Evolutionary conservation across 768 basidiomycete genomes (phyloP), one percentile per base, ranked within the genome.

Genomic region (Leccinum variicolor): DNA sequence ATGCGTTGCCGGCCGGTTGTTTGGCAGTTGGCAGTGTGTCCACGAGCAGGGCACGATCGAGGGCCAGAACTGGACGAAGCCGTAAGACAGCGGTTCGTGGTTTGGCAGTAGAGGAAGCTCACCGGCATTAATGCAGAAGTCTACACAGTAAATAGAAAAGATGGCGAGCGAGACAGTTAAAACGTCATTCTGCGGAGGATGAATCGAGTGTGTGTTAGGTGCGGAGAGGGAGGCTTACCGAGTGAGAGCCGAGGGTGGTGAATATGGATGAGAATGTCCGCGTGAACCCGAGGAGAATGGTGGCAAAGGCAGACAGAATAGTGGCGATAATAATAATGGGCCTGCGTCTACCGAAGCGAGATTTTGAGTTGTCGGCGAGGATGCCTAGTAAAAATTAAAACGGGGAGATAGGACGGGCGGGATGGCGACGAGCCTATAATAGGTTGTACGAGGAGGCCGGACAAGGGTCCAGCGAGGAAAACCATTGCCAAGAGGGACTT

Each of bases 401-500:
- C 2, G 25, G 7, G 0, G 11, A 7, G 39, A 43, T 11, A 43
- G 41, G n/a, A 21, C 1, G 13, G 8, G 6, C 15, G 19, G 8
- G 21, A 31, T 15, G n/a, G 5, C 14, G 58, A 59, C 43, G 41
- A 59, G 83, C 92, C 91, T 64, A 96, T 92, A 45, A 95, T 69
- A 1, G 94, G 96, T 67, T 98, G 95, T 62, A 96, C 89, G 48
- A 98, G 77, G 21, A 98, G 81, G 2, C 94, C 95, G 0, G 90
- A 92, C 7, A 95, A 75, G 2, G 93, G 95, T 0, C 94, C 95
- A 2, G 95, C 95, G 47, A 96, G 80, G 69, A 98, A 94, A 11
- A 97, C 95, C 21, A 92, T 78, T 1, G 94, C 88, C 85, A 97
- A 92, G 59, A 81, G 79, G 3, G 90, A 87, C 73, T 93, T 96